Conservation (phyloP, 306 rosid genomes). For the Cicer cuneatum region DNA sequence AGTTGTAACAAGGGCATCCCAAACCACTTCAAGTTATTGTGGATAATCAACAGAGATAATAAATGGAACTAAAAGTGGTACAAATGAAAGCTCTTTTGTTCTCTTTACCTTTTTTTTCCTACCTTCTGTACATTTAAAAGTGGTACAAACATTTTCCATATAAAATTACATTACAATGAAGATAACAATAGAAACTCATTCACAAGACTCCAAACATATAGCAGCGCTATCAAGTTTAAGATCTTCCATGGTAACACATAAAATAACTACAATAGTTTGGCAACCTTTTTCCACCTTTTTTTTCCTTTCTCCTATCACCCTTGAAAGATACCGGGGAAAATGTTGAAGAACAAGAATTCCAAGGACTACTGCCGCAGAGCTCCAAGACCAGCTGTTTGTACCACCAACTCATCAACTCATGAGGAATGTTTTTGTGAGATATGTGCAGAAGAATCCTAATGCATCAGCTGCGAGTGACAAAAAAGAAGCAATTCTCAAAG, state of each 20-base stretch:
- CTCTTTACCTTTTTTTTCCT: neutral
- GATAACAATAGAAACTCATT: slow-evolving; percentile 23
- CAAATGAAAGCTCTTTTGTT: slow-evolving; percentile 18
- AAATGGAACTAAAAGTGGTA: slow-evolving; percentile 9
- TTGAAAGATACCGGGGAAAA: slow-evolving; percentile 3
- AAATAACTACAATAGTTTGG: slow-evolving; percentile 39
- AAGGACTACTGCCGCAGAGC: neutral
- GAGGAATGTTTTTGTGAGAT: slow-evolving; percentile 34
- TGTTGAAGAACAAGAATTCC: slow-evolving; percentile 3
- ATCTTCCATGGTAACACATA: slow-evolving; percentile 45
- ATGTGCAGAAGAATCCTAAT: slow-evolving; percentile 36
- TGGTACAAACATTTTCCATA: slow-evolving; percentile 42
- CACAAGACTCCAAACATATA: slow-evolving; percentile 35
- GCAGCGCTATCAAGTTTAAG: slow-evolving; percentile 44
- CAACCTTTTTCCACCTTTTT: slow-evolving; percentile 17
- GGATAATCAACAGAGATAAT: slow-evolving; percentile 11
- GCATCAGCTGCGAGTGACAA: slow-evolving; percentile 45
- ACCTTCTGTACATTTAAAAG: slow-evolving; percentile 42
- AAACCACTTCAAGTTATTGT: neutral
- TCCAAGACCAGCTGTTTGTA: slow-evolving; percentile 35
- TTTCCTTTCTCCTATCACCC: neutral
- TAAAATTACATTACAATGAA: slow-evolving; percentile 30
- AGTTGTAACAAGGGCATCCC: too few relatives aligned
- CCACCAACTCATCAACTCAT: slow-evolving; percentile 33
- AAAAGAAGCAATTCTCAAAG: slow-evolving; percentile 40